Evolutionary conservation across 371 early-diverging fungal species (phyloP), one percentile per base, ranked within the genome.

Genomic region (Rhizomucor miehei): DNA sequence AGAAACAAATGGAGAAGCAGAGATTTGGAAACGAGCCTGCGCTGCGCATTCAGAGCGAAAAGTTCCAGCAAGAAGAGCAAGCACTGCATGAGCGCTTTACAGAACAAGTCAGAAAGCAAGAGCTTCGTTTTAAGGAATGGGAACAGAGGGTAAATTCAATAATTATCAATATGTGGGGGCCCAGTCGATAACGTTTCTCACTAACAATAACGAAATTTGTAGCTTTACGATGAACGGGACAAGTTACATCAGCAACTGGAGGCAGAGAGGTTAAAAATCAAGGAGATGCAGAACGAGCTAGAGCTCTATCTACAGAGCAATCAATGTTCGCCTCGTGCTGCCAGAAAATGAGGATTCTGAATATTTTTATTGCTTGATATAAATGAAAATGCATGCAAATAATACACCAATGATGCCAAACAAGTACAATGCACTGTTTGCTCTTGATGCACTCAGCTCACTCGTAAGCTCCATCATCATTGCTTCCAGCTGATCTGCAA

Each of bases 31-130:
- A 29, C 48, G 88, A 89, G 62, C 80, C 89, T 44, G 85, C 57
- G 8, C 51, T 49, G 24, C 57, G 50, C 3, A 51, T 49, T 1
- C 89, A 91, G 63, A 94, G 92, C 75, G 84, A 85, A 57, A 92
- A 93, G 70, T 93, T 94, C 89, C 92, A 92, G 80, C 93, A 94
- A 45, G 96, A 96, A 64, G 97, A 97, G 67, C 97, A 95, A 55
- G 76, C 76, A 17, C 77, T 98, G 60, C 85, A 94, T 59, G 88
- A 89, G 66, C 84, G 89, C 47, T 95, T 97, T 69, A 92, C 95
- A 34, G 95, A 98, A 67, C 93, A 97, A 67, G 97, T 97, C 56
- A 85, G 92, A 51, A 59, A 85, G 54, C 95, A 98, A 71, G 98
- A 98, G 76, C 80, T 82, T 63, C 71, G 96, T 50, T 97, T 98